phyloP scores from a whole-genome alignment of 129 eudicot species.

The Dittrichia graveolens region DNA sequence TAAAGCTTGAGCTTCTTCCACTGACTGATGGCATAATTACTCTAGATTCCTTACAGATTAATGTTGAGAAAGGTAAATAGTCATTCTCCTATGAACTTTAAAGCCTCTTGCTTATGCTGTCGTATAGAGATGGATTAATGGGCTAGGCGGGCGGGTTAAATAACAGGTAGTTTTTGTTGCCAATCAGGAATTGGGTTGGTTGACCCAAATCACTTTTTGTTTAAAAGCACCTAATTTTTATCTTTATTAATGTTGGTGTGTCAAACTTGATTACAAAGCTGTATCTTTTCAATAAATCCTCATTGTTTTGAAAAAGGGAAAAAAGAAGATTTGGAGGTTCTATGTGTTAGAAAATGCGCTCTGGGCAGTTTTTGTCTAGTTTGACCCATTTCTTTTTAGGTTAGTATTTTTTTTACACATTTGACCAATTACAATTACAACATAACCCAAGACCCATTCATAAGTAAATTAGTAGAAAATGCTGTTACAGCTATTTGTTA shows the following conservation, averaged over 20 bases:
- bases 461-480: neutral
- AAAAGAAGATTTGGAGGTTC: neutral
- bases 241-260: neutral
- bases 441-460: neutral
- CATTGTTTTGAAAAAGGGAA: neutral
- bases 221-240: neutral
- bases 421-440: neutral
- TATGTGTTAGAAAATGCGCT: neutral
- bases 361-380: neutral
- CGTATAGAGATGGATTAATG: neutral
- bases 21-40: conserved; percentile 83
- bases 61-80: conserved; percentile 67
- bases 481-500: neutral
- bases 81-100: neutral
- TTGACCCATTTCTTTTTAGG: neutral
- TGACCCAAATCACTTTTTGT: neutral
- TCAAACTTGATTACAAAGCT: neutral
- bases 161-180: neutral
- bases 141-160: neutral
- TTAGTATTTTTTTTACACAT: neutral
- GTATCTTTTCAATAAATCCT: neutral
- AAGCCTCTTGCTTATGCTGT: neutral
- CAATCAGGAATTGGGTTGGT: neutral
- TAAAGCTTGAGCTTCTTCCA: conserved; percentile 89
- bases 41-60: conserved; percentile 80